These are phyloP conservation scores for Drosera spatulata DNA, from an alignment of 179 eudicot species.

Conservation along the genomic window DNA sequence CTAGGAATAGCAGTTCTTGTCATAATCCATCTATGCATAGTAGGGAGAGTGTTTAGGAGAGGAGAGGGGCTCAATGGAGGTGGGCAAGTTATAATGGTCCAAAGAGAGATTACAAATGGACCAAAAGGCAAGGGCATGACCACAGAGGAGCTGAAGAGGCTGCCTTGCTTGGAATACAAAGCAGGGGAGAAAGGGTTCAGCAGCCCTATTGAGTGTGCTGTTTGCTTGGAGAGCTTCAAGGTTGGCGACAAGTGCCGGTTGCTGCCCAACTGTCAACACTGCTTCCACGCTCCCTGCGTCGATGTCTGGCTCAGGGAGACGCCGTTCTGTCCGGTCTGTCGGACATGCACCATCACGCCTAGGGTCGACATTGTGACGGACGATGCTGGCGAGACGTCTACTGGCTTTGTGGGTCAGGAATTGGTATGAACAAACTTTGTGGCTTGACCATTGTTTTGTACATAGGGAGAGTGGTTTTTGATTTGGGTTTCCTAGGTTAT, in stretches of 20 bases:
- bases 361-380: not conserved
- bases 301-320: conserved; percentile 64
- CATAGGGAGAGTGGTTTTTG: no score
- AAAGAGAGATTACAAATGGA: conserved; percentile 11
- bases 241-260: conserved; percentile 58
- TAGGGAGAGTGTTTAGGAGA: conserved; percentile 37
- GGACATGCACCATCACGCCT: conserved; percentile 13
- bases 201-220: conserved; percentile 43
- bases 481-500: no score
- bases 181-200: conserved; percentile 16
- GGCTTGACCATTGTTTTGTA: no score
- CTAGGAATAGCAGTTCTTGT: conserved; percentile 46
- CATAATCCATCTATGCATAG: conserved; percentile 46
- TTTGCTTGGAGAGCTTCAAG: conserved; percentile 57
- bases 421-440: not conserved
- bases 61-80: conserved; percentile 8
- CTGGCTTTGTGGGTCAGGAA: not conserved
- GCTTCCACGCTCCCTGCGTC: conserved; percentile 55
- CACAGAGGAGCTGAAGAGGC: conserved; percentile 41
- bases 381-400: not conserved
- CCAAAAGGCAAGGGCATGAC: conserved; percentile 49
- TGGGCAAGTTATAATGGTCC: conserved; percentile 8
- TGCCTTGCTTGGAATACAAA: conserved; percentile 54
- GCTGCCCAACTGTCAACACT: conserved; percentile 55
- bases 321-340: conserved; percentile 62